Evolutionary conservation across 495 filamentous ascomycete genomes (phyloP).

Genomic region (Aspergillus campestris): DNA sequence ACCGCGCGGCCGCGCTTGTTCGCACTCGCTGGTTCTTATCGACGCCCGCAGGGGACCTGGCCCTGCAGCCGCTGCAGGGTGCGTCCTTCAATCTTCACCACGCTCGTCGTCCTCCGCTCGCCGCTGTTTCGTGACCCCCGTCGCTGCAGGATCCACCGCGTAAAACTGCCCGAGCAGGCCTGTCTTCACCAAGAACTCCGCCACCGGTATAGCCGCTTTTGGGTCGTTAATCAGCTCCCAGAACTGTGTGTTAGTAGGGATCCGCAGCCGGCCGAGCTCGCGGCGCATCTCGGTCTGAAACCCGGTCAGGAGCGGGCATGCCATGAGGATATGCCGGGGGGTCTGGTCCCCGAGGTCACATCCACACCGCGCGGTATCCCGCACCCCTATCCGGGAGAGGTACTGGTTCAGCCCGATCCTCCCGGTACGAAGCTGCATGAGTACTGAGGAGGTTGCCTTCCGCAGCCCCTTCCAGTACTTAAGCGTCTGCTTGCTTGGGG

Average conservation of each 20-base stretch:
- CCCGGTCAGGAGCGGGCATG: slow-evolving; percentile 6
- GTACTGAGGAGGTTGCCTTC: slow-evolving; percentile 15
- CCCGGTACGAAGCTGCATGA: slow-evolving; percentile 20
- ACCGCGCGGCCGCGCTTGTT: no score
- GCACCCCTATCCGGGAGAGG: slow-evolving; percentile 16
- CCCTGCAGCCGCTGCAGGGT: no score
- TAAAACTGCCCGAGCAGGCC: slow-evolving; percentile 4
- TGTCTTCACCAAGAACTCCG: slow-evolving; percentile 7
- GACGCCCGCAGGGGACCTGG: no score
- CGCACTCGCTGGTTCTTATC: no score
- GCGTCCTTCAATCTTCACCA: no score
- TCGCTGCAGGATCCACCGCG: no score
- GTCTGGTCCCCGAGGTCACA: slow-evolving; percentile 14
- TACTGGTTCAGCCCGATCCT: slow-evolving; percentile 19
- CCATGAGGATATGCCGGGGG: slow-evolving; percentile 15
- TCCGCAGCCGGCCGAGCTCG: no score
- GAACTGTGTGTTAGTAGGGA: background rate
- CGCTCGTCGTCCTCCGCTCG: no score
- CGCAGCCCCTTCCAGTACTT: slow-evolving; percentile 5
- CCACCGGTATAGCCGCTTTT: slow-evolving; percentile 1
- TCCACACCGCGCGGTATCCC: slow-evolving; percentile 12
- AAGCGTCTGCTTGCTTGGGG: background rate
- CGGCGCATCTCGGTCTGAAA: background rate
- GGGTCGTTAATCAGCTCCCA: background rate
- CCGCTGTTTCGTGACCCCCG: no score